Evolutionary conservation across 129 eudicot species (phyloP).

Genomic region (Silybum marianum): DNA sequence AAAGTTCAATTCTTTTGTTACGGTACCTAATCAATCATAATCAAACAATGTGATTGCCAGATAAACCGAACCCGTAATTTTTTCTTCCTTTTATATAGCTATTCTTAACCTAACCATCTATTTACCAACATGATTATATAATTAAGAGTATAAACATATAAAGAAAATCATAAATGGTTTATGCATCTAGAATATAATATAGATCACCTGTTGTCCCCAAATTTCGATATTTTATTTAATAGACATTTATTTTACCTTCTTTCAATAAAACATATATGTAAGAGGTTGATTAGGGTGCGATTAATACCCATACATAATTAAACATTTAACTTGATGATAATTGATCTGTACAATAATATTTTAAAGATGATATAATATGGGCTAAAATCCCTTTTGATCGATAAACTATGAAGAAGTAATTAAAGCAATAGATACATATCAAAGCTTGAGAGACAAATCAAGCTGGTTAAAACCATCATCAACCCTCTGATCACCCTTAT

Average conservation of each 20-base stretch:
- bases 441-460: conserved; percentile 40
- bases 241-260: too few species aligned
- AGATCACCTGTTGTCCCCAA: neutral
- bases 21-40: neutral
- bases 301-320: too few species aligned
- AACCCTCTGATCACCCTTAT: conserved; percentile 28
- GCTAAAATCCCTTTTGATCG: neutral
- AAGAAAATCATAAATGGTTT: conserved; percentile 4
- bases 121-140: neutral
- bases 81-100: too few species aligned
- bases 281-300: too few species aligned
- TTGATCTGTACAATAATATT: neutral
- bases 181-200: neutral
- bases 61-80: too few species aligned
- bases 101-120: neutral
- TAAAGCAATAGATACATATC: neutral
- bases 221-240: neutral
- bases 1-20: neutral
- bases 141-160: neutral
- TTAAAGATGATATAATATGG: neutral
- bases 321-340: neutral
- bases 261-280: too few species aligned
- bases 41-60: neutral
- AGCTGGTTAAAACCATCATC: conserved; percentile 19
- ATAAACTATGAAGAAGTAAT: neutral